Evolutionary conservation across 2,329 filamentous ascomycete genomes (phyloP), one percentile per base, ranked within the genome.

Genomic region (Alternaria burnsii): DNA sequence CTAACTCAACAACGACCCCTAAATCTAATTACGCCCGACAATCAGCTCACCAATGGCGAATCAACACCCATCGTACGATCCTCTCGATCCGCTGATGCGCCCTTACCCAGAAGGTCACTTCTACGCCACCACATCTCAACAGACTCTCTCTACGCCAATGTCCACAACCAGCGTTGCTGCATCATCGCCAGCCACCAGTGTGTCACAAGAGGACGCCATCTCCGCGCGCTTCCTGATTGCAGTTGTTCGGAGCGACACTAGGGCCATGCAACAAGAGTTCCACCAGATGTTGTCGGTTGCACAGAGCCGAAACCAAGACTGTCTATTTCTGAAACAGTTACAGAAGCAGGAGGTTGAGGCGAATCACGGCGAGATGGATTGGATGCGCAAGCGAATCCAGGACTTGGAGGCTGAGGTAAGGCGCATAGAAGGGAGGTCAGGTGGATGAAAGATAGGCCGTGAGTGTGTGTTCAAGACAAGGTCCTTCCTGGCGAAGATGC

Each of bases 251-350:
- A n/a, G 32, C 20, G 46, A 38, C 46, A 36, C 46, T 50, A 36
- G 46, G 30, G 46, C 30, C 32, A 50, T 50, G 46, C 46, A 50
- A 26, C 46, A 50, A 36, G 46, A 50, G 32, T 40, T 52, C n/a
- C 46, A 52, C 30, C 26, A 20, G 34, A 26, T 32, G 10, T n/a
- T 22, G 32, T 46, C 48, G 55, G 47, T 51, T 58, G 55, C 47
- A 28, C 16, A 42, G 18, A 46, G 22, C 30, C 22, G 47, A 36
- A 28, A 34, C 55, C 40, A 44, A 43, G 30, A 44, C 42, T 36
- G 47, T n/a, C 55, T 51, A 53, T 24, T 26, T 52, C 22, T 38
- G 43, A 38, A 38, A 24, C 20, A 22, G 55, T 20, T 3, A n/a
- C 30, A 44, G n/a, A 12, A 58, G 48, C 40, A 44, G 10, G 41